A percentile compares a stretch with the other conserved stretches of the same genome.
Conservation (phyloP, 2,329 filamentous ascomycete genomes). For the Beauveria asiatica region DNA sequence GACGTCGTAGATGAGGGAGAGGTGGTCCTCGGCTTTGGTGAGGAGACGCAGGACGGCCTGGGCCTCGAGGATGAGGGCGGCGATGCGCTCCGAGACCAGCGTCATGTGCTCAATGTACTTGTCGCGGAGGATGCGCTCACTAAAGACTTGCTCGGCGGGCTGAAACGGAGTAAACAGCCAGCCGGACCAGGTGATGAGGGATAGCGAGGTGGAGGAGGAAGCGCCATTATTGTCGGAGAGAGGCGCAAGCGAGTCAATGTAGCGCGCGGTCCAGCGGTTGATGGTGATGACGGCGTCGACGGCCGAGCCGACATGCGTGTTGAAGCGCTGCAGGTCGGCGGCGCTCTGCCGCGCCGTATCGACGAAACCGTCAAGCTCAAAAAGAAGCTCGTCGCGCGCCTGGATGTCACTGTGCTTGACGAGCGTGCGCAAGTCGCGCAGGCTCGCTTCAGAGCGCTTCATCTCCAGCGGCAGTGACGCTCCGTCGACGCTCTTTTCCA, state of each 20-base stretch:
- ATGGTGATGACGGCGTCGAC: conserved; percentile 68
- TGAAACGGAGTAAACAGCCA: conserved; percentile 56
- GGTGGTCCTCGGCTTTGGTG: conserved; percentile 57
- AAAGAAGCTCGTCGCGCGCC: conserved; percentile 59
- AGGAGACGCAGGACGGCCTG: conserved; percentile 59
- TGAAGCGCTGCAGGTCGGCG: conserved; percentile 63
- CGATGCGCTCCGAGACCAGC: conserved; percentile 62
- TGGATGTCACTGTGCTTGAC: conserved; percentile 63
- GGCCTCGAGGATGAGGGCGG: conserved; percentile 59
- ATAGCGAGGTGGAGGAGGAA: conserved; percentile 22
- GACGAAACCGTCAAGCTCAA: conserved; percentile 71
- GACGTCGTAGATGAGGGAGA: conserved; percentile 62
- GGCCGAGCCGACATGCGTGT: conserved; percentile 63
- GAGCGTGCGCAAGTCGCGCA: conserved; percentile 65
- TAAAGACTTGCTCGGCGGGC: conserved; percentile 37
- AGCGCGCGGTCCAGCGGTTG: conserved; percentile 65
- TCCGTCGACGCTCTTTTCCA: conserved; percentile 58
- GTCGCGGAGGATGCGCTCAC: conserved; percentile 54
- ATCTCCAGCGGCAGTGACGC: conserved; percentile 67
- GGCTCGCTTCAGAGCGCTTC: conserved; percentile 66
- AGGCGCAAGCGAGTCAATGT: conserved; percentile 52
- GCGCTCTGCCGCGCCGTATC: conserved; percentile 57
- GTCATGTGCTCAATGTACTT: conserved; percentile 68
- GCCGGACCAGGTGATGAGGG: conserved; percentile 30
- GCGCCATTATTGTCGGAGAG: conserved; percentile 15